Conservation (phyloP, 768 basidiomycete genomes). For the Tricholoma hemisulphureum region DNA sequence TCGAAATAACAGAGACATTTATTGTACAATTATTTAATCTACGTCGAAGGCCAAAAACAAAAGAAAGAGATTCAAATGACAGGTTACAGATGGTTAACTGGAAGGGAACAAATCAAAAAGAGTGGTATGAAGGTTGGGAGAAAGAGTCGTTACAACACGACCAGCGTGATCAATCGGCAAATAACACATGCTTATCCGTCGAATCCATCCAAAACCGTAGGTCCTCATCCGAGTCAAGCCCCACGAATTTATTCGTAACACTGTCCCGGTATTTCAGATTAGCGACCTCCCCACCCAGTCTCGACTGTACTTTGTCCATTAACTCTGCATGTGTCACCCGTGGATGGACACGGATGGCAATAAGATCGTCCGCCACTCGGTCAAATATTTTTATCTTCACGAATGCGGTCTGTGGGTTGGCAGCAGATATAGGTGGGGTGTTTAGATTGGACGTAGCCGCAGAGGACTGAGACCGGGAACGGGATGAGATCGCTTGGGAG, state of each 20-base stretch:
- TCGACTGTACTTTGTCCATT: conserved; percentile 87
- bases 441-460: conserved; percentile 51
- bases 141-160: background rate
- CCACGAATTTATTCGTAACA: conserved; percentile 60
- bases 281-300: conserved; percentile 72
- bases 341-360: conserved; percentile 96
- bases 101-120: conserved; percentile 1
- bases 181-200: conserved; percentile 81
- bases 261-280: conserved; percentile 76
- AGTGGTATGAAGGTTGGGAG: conserved; percentile 4
- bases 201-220: conserved; percentile 72
- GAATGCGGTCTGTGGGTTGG: conserved; percentile 81
- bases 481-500: conserved; percentile 50
- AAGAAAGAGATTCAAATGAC: conserved; percentile 7
- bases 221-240: conserved; percentile 60
- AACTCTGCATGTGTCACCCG: conserved; percentile 82
- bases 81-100: conserved; percentile 8
- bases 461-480: conserved; percentile 59
- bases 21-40: conserved; percentile 20
- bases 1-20: conserved; percentile 14
- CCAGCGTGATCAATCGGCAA: conserved; percentile 54
- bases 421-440: conserved; percentile 71
- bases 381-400: conserved; percentile 99
- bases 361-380: conserved; percentile 87
- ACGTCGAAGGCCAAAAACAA: background rate